Conservation (phyloP, 148 eudicot species). For the Amaranthus hypochondriacus region DNA sequence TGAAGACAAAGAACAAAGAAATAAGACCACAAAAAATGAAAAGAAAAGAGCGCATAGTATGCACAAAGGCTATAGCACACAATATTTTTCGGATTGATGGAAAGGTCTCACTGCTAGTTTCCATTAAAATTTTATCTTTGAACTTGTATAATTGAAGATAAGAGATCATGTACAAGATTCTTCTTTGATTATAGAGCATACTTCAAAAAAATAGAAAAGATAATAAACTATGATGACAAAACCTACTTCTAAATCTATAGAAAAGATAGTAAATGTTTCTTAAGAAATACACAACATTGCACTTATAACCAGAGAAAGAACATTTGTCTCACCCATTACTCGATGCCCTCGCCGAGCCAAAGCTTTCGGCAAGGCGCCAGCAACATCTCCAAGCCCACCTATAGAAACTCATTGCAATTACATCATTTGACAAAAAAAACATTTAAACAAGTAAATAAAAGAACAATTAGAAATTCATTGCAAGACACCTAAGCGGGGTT, state of each 20-base stretch:
- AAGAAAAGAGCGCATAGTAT: background rate
- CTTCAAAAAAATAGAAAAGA: too few relatives aligned
- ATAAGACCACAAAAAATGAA: background rate
- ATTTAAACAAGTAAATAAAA: background rate
- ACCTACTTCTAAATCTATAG: background rate
- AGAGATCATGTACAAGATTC: background rate
- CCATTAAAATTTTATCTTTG: background rate
- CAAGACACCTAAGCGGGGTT: too few relatives aligned
- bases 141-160: background rate
- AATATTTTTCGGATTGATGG: background rate
- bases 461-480: background rate
- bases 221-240: too few relatives aligned
- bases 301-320: background rate
- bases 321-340: slow-evolving; percentile 73
- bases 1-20: background rate
- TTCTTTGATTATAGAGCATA: background rate
- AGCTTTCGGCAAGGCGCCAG: slow-evolving; percentile 97
- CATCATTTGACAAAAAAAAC: background rate
- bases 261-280: background rate
- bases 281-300: background rate
- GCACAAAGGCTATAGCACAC: background rate
- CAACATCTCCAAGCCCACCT: slow-evolving; percentile 99
- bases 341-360: slow-evolving; percentile 97
- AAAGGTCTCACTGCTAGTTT: background rate
- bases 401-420: slow-evolving; percentile 28